Percentiles rank a stretch among this genome's conserved stretches.
Conservation (phyloP, 768 basidiomycete species). For the Sarcodon sp. region DNA sequence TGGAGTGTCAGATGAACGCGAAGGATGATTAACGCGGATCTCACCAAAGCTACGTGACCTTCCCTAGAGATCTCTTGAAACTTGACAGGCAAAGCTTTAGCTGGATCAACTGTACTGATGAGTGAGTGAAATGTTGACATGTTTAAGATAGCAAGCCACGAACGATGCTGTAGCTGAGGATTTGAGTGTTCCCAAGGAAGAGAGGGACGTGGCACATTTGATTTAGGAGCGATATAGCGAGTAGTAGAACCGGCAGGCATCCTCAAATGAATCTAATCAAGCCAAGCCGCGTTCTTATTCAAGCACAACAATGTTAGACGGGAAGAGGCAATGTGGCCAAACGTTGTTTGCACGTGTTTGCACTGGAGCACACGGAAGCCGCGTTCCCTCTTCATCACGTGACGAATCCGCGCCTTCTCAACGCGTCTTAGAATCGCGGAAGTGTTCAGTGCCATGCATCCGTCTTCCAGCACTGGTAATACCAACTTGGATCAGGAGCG, state of each 20-base stretch:
- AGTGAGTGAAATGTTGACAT: not conserved
- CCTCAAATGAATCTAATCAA: not conserved
- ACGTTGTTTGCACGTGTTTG: not conserved
- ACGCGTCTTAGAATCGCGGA: too few species aligned
- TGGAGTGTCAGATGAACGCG: slow-evolving; percentile 7
- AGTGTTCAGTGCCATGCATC: too few species aligned
- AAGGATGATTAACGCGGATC: slow-evolving; percentile 10
- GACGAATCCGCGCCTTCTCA: too few species aligned
- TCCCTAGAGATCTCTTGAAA: slow-evolving; percentile 87
- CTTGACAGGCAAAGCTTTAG: slow-evolving; percentile 62
- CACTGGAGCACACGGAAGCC: not conserved
- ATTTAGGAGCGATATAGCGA: not conserved
- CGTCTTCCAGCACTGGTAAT: too few species aligned
- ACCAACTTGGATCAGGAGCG: not conserved
- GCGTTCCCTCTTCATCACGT: not conserved
- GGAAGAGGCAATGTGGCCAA: not conserved
- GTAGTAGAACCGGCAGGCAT: not conserved
- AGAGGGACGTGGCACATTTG: not conserved
- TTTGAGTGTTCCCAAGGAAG: not conserved
- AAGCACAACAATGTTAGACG: too few species aligned
- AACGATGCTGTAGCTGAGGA: not conserved
- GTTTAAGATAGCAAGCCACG: not conserved
- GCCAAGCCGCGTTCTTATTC: too few species aligned
- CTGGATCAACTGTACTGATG: slow-evolving; percentile 20
- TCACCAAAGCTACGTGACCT: slow-evolving; percentile 74